Conservation (phyloP, 768 basidiomycete genomes). For the Pisolithus microcarpus region DNA sequence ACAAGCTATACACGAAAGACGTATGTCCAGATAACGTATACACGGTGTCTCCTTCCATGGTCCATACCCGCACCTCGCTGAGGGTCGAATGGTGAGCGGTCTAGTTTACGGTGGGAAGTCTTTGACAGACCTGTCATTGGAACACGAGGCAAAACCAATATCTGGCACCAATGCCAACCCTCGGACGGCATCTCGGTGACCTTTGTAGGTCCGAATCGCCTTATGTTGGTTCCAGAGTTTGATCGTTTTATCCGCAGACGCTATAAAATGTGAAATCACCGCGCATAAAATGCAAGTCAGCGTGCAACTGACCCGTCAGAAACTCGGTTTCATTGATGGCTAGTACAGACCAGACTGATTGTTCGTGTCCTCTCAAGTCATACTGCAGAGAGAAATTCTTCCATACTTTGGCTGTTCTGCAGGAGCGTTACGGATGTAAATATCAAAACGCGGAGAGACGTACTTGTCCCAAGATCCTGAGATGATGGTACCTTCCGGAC, state of each 20-base stretch:
- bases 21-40: conserved; percentile 89
- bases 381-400: conserved; percentile 64
- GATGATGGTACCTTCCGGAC: conserved; percentile 66
- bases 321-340: conserved; percentile 69
- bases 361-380: conserved; percentile 78
- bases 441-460: conserved; percentile 18
- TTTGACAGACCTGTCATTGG: conserved; percentile 75
- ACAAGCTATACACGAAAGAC: conserved; percentile 90
- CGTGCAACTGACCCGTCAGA: conserved; percentile 60
- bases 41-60: conserved; percentile 68
- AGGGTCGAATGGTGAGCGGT: conserved; percentile 4
- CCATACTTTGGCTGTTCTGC: conserved; percentile 93
- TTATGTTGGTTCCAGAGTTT: conserved; percentile 81
- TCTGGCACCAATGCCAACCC: conserved; percentile 74
- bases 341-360: conserved; percentile 91
- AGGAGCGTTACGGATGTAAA: not conserved
- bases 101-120: not conserved
- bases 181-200: conserved; percentile 90
- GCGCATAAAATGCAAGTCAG: conserved; percentile 1
- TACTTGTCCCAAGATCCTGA: conserved; percentile 98
- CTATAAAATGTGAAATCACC: conserved; percentile 33
- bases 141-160: conserved; percentile 91
- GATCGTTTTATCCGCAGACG: conserved; percentile 92
- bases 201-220: conserved; percentile 64
- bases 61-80: conserved; percentile 92